Evolutionary conservation across 805 yeast genomes (phyloP), one percentile per base, ranked within the genome.

Genomic region (Candida succiphila): DNA sequence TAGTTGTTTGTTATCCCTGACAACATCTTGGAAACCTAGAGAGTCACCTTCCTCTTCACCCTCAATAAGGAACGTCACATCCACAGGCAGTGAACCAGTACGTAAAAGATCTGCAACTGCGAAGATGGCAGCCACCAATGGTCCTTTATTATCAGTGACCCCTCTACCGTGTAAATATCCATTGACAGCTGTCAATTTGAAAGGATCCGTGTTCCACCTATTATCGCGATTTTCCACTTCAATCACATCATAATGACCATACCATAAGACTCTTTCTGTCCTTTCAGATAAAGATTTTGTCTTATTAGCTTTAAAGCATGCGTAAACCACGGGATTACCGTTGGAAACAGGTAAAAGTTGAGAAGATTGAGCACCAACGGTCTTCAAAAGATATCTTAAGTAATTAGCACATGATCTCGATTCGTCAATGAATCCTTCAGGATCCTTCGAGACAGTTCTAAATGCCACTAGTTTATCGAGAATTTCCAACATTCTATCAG

Each of bases 21-120:
- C 70, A 1, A 80, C 76, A 4, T 74, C 67, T 45, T 77, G 76
- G 51, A 89, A 86, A 0, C 96, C 96, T 45, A 70, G 71, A 0
- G 95, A 84, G 1, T 96, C 97, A 37, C 84, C 72, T 54, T 89
- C 98, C 56, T 92, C 98, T 54, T 87, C 96, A 29, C 98, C 98
- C 57, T 89, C 98, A 31, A 89, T 67, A 13, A 89, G 49, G 46
- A 92, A 88, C 0, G 82, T 75, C 4, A 89, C 78, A 52, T 89
- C 95, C 30, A 78, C 67, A 6, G 64, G 61, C 16, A 92, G 64
- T 29, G 69, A 56, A 0, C 65, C 59, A 9, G 60, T 56, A 20
- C 69, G 69, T 34, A 60, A 60, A 12, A 86, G 56, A 34, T 82
- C 85, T 0, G 92, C 88, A 15, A 82, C 94, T 0, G 95, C 85